Conservation (phyloP, 1,139 yeast species). For the Blastobotrys elegans region DNA sequence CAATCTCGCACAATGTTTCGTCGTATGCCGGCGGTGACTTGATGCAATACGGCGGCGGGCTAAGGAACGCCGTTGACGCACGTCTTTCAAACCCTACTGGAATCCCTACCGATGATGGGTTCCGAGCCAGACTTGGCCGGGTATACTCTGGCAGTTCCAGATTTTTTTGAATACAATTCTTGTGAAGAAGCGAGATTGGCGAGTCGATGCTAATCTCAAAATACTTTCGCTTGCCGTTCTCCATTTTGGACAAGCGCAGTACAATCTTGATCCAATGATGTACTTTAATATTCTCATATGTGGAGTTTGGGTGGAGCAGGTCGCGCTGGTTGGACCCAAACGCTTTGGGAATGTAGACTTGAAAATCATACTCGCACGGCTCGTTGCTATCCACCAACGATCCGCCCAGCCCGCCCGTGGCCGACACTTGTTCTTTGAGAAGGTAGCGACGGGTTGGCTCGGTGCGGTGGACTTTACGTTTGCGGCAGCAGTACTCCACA, state of each 20-base stretch:
- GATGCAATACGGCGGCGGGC: background rate
- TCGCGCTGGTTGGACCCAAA: conserved; percentile 33
- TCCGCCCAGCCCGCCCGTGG: conserved; percentile 38
- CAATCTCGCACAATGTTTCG: background rate
- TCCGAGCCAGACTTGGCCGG: conserved; percentile 19
- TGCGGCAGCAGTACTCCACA: conserved; percentile 79
- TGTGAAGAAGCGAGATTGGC: conserved; percentile 71
- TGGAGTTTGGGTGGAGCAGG: conserved; percentile 73
- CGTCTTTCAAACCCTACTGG: background rate
- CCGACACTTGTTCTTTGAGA: conserved; percentile 73
- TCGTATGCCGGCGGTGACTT: background rate
- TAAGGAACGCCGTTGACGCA: background rate
- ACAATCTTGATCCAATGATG: conserved; percentile 94
- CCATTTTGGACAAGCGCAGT: conserved; percentile 62
- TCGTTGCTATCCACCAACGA: conserved; percentile 35
- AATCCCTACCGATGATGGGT: conserved; percentile 24
- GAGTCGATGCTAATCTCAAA: conserved; percentile 90
- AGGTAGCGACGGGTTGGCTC: conserved; percentile 83
- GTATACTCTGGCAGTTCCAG: conserved; percentile 38
- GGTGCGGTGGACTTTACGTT: conserved; percentile 81
- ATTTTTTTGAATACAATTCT: conserved; percentile 36
- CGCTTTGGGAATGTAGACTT: conserved; percentile 69
- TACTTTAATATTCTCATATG: conserved; percentile 68
- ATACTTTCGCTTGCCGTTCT: conserved; percentile 64
- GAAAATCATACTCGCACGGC: conserved; percentile 57